A percentile compares a stretch with the other conserved stretches of the same genome.
These are phyloP conservation scores for Catharanthus roseus DNA, from an alignment of 257 asterid species.

Conservation along the genomic window DNA sequence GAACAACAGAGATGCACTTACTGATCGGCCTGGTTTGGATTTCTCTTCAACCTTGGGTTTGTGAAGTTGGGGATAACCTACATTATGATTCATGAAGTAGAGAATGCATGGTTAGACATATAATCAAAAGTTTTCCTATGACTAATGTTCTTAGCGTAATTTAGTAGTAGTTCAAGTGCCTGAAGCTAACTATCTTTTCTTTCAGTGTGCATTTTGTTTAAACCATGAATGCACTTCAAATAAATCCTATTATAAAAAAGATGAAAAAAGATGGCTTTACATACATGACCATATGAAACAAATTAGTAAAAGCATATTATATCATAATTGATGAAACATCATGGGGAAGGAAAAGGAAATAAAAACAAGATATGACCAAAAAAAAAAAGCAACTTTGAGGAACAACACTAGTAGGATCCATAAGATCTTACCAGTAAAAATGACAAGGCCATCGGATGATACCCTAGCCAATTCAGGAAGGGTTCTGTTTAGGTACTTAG, in stretches of 20 bases:
- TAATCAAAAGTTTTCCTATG: background rate
- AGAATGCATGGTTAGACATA: background rate
- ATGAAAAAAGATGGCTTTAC: no score
- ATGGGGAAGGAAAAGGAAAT: background rate
- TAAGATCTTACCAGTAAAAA: constrained; percentile 28
- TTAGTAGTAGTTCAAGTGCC: background rate
- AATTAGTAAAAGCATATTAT: background rate
- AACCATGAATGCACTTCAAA: background rate
- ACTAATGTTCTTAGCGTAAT: background rate
- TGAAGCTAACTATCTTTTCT: background rate
- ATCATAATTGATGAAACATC: background rate
- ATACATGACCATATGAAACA: background rate
- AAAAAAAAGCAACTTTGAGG: background rate
- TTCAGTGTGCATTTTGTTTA: background rate
- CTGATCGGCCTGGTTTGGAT: constrained; percentile 52
- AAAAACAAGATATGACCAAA: background rate
- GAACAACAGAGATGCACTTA: constrained; percentile 29
- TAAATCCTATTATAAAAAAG: background rate
- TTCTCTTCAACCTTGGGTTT: constrained; percentile 44
- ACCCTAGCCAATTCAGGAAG: constrained; percentile 38
- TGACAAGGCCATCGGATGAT: constrained; percentile 28
- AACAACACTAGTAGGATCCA: background rate
- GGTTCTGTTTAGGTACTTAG: constrained; percentile 30
- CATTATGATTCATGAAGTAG: constrained; percentile 3
- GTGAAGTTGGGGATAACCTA: constrained; percentile 57